A percentile compares a stretch with the other conserved stretches of the same genome.
These are phyloP conservation scores for Leucosporidium scottii DNA, from an alignment of 768 basidiomycete species.

Conservation along the genomic window DNA sequence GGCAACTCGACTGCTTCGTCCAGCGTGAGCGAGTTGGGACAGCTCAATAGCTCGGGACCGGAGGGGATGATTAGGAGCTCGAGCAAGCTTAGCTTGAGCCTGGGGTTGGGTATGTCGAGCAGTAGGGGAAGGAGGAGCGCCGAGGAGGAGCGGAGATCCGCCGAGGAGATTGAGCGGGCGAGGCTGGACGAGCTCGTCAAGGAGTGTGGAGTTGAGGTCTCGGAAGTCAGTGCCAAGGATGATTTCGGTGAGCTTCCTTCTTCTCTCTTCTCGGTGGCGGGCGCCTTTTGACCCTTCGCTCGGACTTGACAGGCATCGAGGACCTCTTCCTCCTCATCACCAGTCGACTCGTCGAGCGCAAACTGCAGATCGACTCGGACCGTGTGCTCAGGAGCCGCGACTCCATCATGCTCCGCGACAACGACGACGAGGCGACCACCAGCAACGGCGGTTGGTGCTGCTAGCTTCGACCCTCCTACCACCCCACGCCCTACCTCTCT, in stretches of 20 bases:
- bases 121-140: constrained; percentile 32
- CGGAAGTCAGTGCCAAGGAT: constrained; percentile 87
- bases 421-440: not conserved
- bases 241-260: constrained; percentile 57
- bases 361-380: constrained; percentile 71
- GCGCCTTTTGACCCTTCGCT: constrained; percentile 25
- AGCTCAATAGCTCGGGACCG: not conserved
- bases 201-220: constrained; percentile 72
- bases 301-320: constrained; percentile 57
- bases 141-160: constrained; percentile 43
- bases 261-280: not conserved
- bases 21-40: not conserved
- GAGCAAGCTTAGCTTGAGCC: not conserved
- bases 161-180: constrained; percentile 50
- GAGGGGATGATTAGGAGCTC: not conserved
- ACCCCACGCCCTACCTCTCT: no score
- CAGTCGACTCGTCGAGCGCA: constrained; percentile 65
- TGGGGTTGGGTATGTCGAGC: not conserved
- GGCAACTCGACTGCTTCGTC: not conserved
- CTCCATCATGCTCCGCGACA: constrained; percentile 61
- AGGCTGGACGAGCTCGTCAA: constrained; percentile 54
- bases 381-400: constrained; percentile 72
- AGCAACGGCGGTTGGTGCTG: no score
- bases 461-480: no score
- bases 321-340: constrained; percentile 73